phyloP scores from a whole-genome alignment of 345 rosid genomes.

The Arabidopsis thaliana region TAIR10.1 NC_003071.7:19175501-19176000 shows the following conservation, averaged over 20 bases:
- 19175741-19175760: conserved; percentile 50
- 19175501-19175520: neutral
- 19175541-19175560: neutral
- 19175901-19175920: conserved; percentile 47
- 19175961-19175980: conserved; percentile 47
- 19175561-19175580: neutral
- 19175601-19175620: neutral
- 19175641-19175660: conserved; percentile 38
- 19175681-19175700: conserved; percentile 17
- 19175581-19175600: neutral
- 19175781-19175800: conserved; percentile 45
- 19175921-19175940: conserved; percentile 35
- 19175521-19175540: neutral
- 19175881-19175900: conserved; percentile 44
- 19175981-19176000: conserved; percentile 37
- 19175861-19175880: conserved; percentile 48
- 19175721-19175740: conserved; percentile 44
- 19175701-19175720: conserved; percentile 41
- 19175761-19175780: conserved; percentile 45
- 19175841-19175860: conserved; percentile 42
- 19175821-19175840: neutral
- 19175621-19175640: conserved; percentile 19
- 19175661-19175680: conserved; percentile 35
- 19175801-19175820: conserved; percentile 14
- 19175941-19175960: conserved; percentile 42